Evolutionary conservation across 2,329 filamentous ascomycete species (phyloP).

Genomic region (Neonectria coccinea): DNA sequence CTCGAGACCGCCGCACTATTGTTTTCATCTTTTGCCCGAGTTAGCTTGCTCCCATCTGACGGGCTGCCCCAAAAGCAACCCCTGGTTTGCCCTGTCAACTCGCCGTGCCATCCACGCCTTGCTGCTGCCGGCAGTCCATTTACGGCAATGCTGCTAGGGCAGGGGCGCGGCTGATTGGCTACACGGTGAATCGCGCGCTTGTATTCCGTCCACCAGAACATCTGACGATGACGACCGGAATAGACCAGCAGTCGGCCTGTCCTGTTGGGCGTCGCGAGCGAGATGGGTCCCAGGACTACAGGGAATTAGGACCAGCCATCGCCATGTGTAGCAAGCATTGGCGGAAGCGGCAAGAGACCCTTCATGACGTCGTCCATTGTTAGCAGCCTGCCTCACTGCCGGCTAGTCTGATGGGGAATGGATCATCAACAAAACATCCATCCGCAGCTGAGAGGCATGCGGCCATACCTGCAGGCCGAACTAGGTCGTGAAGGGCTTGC

Average conservation of each 20-base stretch:
- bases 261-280: not conserved
- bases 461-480: constrained; percentile 5
- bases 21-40: not conserved
- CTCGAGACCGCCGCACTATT: not conserved
- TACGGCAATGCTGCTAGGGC: constrained; percentile 21
- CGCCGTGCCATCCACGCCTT: not conserved
- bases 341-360: too few species aligned
- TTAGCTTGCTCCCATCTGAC: not conserved
- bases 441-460: not conserved
- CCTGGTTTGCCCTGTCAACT: constrained; percentile 6
- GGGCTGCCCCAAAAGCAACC: constrained; percentile 11
- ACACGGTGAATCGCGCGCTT: not conserved
- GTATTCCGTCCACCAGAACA: constrained; percentile 8
- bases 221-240: constrained; percentile 5
- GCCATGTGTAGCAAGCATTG: too few species aligned
- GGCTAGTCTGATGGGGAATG: not conserved
- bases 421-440: not conserved
- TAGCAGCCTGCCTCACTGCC: not conserved
- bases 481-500: constrained; percentile 12
- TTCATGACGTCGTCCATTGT: not conserved
- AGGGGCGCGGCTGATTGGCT: constrained; percentile 23
- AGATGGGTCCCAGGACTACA: constrained; percentile 1
- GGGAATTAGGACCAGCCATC: not conserved
- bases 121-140: constrained; percentile 13
- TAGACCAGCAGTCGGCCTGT: constrained; percentile 18